A percentile compares a stretch with the other conserved stretches of the same genome.
phyloP scores from a whole-genome alignment of 805 yeast genomes.

The Saccharomycopsis sp. region DNA sequence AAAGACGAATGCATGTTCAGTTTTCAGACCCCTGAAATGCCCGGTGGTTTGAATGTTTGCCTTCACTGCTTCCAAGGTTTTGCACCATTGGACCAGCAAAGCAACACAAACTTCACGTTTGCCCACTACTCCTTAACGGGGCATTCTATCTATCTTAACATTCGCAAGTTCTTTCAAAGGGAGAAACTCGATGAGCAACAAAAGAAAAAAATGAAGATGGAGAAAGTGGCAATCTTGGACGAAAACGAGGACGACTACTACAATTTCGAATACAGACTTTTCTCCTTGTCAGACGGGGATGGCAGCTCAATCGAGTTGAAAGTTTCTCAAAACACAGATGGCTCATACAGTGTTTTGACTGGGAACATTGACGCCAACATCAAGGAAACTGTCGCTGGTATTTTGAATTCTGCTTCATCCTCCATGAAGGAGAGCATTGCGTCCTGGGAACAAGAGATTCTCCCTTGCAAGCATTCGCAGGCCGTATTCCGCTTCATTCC shows the following conservation, averaged over 20 bases:
- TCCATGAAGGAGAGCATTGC: conserved; percentile 52
- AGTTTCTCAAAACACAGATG: background rate
- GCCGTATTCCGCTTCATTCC: conserved; percentile 36
- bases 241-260: conserved; percentile 17
- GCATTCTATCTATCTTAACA: conserved; percentile 16
- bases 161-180: conserved; percentile 13
- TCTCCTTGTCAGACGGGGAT: background rate
- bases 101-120: conserved; percentile 13
- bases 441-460: conserved; percentile 86
- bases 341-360: background rate
- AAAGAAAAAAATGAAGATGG: conserved; percentile 17
- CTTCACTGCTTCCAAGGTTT: conserved; percentile 19
- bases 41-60: conserved; percentile 19
- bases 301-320: no score
- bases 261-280: conserved; percentile 1
- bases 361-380: conserved; percentile 8
- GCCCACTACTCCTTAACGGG: conserved; percentile 16
- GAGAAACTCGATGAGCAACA: conserved; percentile 17
- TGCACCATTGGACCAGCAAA: conserved; percentile 13
- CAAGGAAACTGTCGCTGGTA: conserved; percentile 11
- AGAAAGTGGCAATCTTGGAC: conserved; percentile 18
- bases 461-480: conserved; percentile 69
- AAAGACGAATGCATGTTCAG: conserved; percentile 20
- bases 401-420: conserved; percentile 15
- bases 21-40: conserved; percentile 20